Evolutionary conservation across 2,329 filamentous ascomycete species (phyloP), one percentile per base, ranked within the genome.

Genomic region (Fusarium oxysporum): DNA sequence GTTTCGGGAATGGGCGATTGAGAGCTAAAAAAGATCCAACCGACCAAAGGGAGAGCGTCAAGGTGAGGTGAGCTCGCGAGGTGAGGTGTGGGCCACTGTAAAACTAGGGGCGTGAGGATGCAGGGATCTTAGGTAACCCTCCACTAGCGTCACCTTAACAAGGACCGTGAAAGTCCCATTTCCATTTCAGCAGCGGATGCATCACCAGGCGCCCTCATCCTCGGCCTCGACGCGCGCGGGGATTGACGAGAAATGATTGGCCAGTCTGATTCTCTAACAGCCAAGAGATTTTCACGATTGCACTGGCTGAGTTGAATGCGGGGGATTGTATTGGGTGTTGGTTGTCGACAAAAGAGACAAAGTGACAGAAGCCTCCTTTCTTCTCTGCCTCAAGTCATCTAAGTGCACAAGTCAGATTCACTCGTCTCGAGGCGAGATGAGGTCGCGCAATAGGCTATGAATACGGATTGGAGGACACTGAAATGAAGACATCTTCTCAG

Each of bases 1-100:
- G 71, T 73, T 73, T 71, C 70, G 70, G 69, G 70, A 62, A 72
- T 66, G 69, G 62, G 40, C 41, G 40, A 72, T 66, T 70, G 56
- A 68, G 62, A 43, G 48, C 53, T 54, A 65, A 58, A 53, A 58
- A 62, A 65, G 63, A 57, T 53, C 35, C 55, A 59, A 51, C 60
- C 57, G 69, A 72, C 70, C 70, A 72, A 72, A 73, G 70, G 70
- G 70, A 72, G 65, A 37, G 38, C 13, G 21, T 45, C 43, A 28
- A 30, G 45, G 23, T n/a, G 17, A 56, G 44, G 64, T 57, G 44
- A 65, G 64, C 25, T 25, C 25, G 54, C 23, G 23, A 67, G 40
- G 68, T 69, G 63, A 63, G 57, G 68, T 69, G 63, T 71, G 69
- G 47, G 38, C 55, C 47, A 17, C 45, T 37, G 35, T 23, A 60